Conservation (phyloP, 495 filamentous ascomycete species). For the Achaetomiella virescens region DNA sequence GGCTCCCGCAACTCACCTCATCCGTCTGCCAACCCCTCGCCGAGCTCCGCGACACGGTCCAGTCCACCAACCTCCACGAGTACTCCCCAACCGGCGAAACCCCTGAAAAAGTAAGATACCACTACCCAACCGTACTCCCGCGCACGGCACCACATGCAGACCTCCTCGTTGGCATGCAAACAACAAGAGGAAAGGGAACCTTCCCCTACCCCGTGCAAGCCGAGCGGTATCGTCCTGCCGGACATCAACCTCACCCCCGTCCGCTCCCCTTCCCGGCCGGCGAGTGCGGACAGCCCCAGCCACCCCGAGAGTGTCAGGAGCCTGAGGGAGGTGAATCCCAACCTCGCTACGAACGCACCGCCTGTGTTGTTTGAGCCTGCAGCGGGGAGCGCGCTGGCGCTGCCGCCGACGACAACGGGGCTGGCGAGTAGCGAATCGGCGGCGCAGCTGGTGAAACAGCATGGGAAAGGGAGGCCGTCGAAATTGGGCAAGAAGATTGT, state of each 20-base stretch:
- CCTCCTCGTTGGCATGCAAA: constrained; percentile 55
- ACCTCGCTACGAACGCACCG: constrained; percentile 22
- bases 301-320: constrained; percentile 22
- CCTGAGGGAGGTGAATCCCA: constrained; percentile 43
- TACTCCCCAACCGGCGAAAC: constrained; percentile 82
- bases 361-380: neutral
- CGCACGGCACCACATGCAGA: constrained; percentile 66
- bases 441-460: constrained; percentile 43
- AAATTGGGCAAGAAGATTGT: constrained; percentile 43
- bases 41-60: constrained; percentile 59
- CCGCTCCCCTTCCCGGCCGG: constrained; percentile 8
- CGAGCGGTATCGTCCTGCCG: constrained; percentile 25
- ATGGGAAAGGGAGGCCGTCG: constrained; percentile 33
- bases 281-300: constrained; percentile 12
- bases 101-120: constrained; percentile 68
- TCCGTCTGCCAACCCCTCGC: constrained; percentile 61
- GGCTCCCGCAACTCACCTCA: constrained; percentile 50
- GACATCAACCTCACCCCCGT: constrained; percentile 29
- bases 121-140: constrained; percentile 69
- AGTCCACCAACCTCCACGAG: constrained; percentile 58
- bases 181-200: too few relatives aligned
- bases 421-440: too few relatives aligned
- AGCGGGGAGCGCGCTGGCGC: too few relatives aligned
- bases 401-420: too few relatives aligned
- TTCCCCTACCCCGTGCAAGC: constrained; percentile 1